Conservation (phyloP, 2,329 filamentous ascomycete species). For the Alternaria triticina region DNA sequence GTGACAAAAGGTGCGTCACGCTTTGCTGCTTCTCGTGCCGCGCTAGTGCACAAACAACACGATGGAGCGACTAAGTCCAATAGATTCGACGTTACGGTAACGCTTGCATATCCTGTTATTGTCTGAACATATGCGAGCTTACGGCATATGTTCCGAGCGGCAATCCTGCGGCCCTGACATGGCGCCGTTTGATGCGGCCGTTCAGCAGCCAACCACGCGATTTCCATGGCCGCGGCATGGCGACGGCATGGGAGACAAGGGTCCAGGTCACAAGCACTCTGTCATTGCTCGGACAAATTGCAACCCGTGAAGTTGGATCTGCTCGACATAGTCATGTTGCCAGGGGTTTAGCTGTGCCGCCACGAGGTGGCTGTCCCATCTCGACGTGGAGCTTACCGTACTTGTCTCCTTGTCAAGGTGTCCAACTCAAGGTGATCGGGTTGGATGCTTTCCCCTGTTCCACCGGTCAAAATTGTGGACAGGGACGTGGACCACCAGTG, state of each 20-base stretch:
- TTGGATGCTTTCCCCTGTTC: constrained; percentile 4
- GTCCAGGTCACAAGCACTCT: constrained; percentile 15
- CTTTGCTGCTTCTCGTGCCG: constrained; percentile 10
- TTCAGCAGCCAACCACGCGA: constrained; percentile 23
- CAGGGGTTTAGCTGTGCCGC: constrained; percentile 10
- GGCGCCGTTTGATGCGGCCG: constrained; percentile 29
- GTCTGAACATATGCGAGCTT: constrained; percentile 20
- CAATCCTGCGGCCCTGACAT: constrained; percentile 26
- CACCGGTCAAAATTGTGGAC: constrained; percentile 4
- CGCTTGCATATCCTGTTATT: constrained; percentile 5
- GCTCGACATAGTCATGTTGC: constrained; percentile 10
- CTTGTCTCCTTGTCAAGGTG: constrained; percentile 4
- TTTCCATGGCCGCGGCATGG: constrained; percentile 14
- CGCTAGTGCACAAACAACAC: constrained; percentile 21
- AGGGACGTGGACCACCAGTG: constrained; percentile 5
- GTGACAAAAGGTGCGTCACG: not conserved
- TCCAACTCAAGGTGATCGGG: constrained; percentile 2
- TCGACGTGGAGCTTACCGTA: not conserved
- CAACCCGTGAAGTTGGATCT: constrained; percentile 15
- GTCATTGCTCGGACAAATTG: constrained; percentile 2
- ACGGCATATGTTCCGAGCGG: constrained; percentile 25
- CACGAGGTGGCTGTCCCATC: constrained; percentile 9
- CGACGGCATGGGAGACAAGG: constrained; percentile 12
- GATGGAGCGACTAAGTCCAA: constrained; percentile 11
- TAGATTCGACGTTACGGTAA: constrained; percentile 7